Percentiles rank a stretch among this genome's conserved stretches.
Evolutionary conservation across 2,329 filamentous ascomycete genomes (phyloP).

Genomic region (Fusarium chuoi): DNA sequence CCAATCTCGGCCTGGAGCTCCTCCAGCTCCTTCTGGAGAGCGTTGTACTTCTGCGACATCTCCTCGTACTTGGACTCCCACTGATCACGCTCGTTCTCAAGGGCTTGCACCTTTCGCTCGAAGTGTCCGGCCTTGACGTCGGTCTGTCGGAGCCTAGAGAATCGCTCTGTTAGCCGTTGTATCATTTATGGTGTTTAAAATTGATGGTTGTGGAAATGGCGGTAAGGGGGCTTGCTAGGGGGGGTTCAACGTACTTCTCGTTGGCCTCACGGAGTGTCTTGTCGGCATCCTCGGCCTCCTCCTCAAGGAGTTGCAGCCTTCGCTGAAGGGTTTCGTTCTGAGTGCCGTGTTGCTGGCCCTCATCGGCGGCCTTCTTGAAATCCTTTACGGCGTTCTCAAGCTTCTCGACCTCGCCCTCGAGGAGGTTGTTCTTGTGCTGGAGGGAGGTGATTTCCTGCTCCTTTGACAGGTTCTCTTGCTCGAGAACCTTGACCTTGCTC

Average conservation of each 20-base stretch:
- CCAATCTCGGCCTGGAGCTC: constrained; percentile 91
- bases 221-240: constrained; percentile 34
- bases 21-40: constrained; percentile 88
- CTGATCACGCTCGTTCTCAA: constrained; percentile 89
- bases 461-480: constrained; percentile 95
- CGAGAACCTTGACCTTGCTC: constrained; percentile 85
- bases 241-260: constrained; percentile 81
- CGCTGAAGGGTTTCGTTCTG: constrained; percentile 93
- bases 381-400: constrained; percentile 85
- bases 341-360: constrained; percentile 83
- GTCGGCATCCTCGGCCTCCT: constrained; percentile 96
- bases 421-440: constrained; percentile 91
- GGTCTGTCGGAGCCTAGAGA: constrained; percentile 89
- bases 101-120: constrained; percentile 98
- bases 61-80: constrained; percentile 99
- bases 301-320: constrained; percentile 94
- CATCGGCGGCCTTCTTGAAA: constrained; percentile 85
- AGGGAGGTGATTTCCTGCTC: constrained; percentile 98
- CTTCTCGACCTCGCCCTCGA: constrained; percentile 93
- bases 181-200: not conserved
- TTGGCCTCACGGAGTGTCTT: constrained; percentile 97
- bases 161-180: constrained; percentile 29
- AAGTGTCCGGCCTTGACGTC: constrained; percentile 99
- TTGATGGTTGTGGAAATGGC: constrained; percentile 33
- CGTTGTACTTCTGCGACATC: constrained; percentile 88